Evolutionary conservation across 2,329 filamentous ascomycete genomes (phyloP).

Genomic region (Pezicula radicicola): DNA sequence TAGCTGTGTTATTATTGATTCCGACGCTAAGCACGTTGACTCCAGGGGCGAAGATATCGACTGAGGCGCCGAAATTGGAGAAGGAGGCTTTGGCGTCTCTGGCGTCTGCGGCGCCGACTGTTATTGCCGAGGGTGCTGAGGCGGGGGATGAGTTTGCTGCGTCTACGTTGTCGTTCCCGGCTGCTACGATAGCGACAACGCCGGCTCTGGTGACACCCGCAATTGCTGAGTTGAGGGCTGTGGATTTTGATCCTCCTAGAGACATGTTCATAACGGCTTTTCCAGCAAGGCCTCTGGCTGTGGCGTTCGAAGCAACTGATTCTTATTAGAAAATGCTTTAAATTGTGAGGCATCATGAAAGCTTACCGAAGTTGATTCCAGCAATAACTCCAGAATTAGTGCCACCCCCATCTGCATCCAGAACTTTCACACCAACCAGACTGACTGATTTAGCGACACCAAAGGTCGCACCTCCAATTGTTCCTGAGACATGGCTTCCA

Average conservation of each 20-base stretch:
- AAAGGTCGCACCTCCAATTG: conserved; percentile 33
- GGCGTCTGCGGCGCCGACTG: conserved; percentile 46
- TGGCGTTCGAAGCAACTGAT: conserved; percentile 12
- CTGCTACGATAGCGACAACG: conserved; percentile 50
- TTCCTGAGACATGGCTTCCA: conserved; percentile 40
- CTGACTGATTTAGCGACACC: conserved; percentile 35
- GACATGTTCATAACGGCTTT: conserved; percentile 64
- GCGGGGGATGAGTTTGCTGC: conserved; percentile 43
- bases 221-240: conserved; percentile 46
- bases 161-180: conserved; percentile 46
- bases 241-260: conserved; percentile 43
- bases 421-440: conserved; percentile 36
- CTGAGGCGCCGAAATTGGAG: conserved; percentile 46
- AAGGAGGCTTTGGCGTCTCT: conserved; percentile 38
- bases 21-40: conserved; percentile 44
- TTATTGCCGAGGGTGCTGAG: conserved; percentile 44
- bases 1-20: conserved; percentile 37
- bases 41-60: conserved; percentile 52
- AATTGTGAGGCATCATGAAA: conserved; percentile 51
- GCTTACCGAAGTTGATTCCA: conserved; percentile 49
- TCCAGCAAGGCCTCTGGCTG: conserved; percentile 37
- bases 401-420: conserved; percentile 35
- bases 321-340: conserved; percentile 35
- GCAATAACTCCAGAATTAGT: conserved; percentile 48
- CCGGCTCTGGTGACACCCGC: conserved; percentile 41